A percentile compares a stretch with the other conserved stretches of the same genome.
Evolutionary conservation across 2,329 filamentous ascomycete genomes (phyloP).

Genomic region (Aspergillus fischeri): DNA sequence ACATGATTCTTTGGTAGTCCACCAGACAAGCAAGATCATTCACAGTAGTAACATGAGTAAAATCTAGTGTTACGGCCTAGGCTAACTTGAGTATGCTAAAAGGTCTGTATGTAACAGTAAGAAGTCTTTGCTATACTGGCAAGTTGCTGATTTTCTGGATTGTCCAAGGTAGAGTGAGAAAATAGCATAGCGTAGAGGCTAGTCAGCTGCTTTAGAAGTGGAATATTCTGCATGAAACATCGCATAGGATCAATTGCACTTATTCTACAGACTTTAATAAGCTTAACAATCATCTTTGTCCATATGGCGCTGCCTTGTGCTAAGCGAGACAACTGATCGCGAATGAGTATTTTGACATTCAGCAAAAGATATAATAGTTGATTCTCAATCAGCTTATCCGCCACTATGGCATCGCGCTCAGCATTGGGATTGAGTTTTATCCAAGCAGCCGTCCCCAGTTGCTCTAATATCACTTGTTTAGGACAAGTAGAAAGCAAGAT

Average conservation of each 20-base stretch:
- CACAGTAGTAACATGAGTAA: conserved; percentile 16
- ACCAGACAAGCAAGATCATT: conserved; percentile 16
- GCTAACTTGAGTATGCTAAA: conserved; percentile 28
- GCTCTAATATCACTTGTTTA: conserved; percentile 13
- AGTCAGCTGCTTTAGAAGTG: conserved; percentile 8
- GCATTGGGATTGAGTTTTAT: conserved; percentile 7
- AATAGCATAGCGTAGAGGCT: conserved; percentile 11
- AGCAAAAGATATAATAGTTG: conserved; percentile 7
- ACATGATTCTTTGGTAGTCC: conserved; percentile 24
- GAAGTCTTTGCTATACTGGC: conserved; percentile 17
- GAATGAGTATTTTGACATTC: conserved; percentile 10
- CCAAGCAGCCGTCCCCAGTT: conserved; percentile 4
- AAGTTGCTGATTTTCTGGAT: conserved; percentile 13
- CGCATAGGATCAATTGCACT: conserved; percentile 4
- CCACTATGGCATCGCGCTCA: conserved; percentile 11
- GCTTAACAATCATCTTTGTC: conserved; percentile 15
- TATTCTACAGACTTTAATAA: conserved; percentile 13
- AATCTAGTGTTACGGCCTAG: conserved; percentile 24
- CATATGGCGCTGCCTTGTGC: conserved; percentile 16
- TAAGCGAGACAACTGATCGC: conserved; percentile 11
- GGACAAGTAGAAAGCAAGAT: conserved; percentile 13
- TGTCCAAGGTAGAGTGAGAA: conserved; percentile 8
- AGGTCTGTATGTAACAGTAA: conserved; percentile 18
- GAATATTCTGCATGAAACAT: conserved; percentile 6
- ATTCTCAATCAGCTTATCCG: conserved; percentile 8